Evolutionary conservation across 768 basidiomycete genomes (phyloP), one percentile per base, ranked within the genome.

Genomic region (Boletus vinaceobasis): DNA sequence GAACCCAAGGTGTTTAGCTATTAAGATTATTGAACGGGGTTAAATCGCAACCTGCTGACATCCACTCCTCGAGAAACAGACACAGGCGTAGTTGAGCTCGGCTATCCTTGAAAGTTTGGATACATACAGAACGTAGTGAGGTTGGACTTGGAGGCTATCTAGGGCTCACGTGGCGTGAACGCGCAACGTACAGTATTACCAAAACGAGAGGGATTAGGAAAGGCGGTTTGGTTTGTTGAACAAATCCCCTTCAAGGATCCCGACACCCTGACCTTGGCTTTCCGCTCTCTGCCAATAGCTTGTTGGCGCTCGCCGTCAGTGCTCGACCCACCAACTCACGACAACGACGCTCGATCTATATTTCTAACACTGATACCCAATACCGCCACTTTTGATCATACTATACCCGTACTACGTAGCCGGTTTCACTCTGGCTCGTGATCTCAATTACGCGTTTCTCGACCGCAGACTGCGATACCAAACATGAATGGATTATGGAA

Each of bases 401-500:
- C 36, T 32, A 23, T 23, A 23, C 23, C 23, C 23, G 23, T 23
- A 23, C 23, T 23, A 5, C 39, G n/a, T 43, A 36, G 43, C 17
- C 59, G 23, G 47, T 59, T 48, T 32, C 52, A 51, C 29, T 47
- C 48, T 46, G 23, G 40, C 46, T 51, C 49, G 37, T 35, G 32
- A 54, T 33, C 42, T 45, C 21, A 31, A 44, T 26, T 40, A 48
- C 64, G 65, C 57, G 60, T 61, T 53, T 52, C 38, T 32, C 26
- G 47, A 37, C 50, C 23, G 15, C 36, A 23, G 40, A 51, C 19
- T 26, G 50, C 48, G 50, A 53, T 48, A 50, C 54, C 50, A 37
- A 50, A 52, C 35, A 85, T 85, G 83, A 77, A 77, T 59, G 73
- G 72, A 51, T 74, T 17, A 57, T 73, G 77, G 40, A 74, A 69